Percentiles rank a stretch among this genome's conserved stretches.
Conservation (phyloP, 768 basidiomycete species). For the Boletales sp. region DNA sequence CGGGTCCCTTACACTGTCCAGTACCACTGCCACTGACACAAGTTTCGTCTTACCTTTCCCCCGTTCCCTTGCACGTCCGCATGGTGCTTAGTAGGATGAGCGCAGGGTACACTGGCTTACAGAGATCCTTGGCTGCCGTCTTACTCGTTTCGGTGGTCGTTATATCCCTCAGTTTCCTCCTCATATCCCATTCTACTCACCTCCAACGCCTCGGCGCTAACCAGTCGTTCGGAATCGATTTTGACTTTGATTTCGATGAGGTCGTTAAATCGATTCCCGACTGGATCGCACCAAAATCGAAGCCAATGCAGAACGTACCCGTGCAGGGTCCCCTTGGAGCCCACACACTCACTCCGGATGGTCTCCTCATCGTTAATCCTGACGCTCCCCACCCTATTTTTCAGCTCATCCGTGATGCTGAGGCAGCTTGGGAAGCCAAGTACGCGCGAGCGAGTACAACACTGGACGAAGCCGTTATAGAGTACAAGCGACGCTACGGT, state of each 20-base stretch:
- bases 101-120: not conserved
- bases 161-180: not conserved
- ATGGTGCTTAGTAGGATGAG: not conserved
- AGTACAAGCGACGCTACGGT: slow-evolving; percentile 35
- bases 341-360: slow-evolving; percentile 26
- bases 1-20: too few relatives aligned
- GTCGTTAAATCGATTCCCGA: too few relatives aligned
- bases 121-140: not conserved
- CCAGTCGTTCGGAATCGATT: not conserved
- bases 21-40: too few relatives aligned
- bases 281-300: too few relatives aligned
- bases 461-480: slow-evolving; percentile 34
- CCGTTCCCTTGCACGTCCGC: too few relatives aligned
- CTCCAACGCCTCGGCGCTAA: too few relatives aligned
- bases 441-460: slow-evolving; percentile 33
- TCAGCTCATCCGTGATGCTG: slow-evolving; percentile 36
- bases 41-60: too few relatives aligned
- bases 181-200: not conserved
- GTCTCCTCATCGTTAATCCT: slow-evolving; percentile 33
- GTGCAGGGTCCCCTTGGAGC: not conserved
- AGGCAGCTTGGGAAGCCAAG: slow-evolving; percentile 37
- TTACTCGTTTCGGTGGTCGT: not conserved
- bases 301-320: too few relatives aligned
- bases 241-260: not conserved
- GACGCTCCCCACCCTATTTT: slow-evolving; percentile 42